These are phyloP conservation scores for Diddensiella caesifluorescens DNA, from an alignment of 805 yeast species.

Conservation along the genomic window DNA sequence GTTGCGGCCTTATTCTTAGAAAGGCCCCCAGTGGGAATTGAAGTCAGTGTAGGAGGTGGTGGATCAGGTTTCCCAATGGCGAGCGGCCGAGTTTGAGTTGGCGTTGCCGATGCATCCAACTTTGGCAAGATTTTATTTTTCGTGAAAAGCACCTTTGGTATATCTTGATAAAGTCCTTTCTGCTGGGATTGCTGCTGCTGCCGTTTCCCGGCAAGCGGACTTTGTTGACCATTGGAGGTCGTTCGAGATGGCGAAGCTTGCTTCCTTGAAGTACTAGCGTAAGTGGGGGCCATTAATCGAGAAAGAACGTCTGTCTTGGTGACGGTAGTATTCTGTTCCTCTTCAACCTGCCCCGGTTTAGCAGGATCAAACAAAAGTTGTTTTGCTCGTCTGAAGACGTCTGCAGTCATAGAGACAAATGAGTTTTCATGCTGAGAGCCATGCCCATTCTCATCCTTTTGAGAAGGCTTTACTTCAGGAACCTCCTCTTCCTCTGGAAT, in stretches of 20 bases:
- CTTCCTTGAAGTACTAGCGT: conserved; percentile 14
- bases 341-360: not conserved
- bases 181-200: conserved; percentile 1
- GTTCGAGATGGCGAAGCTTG: not conserved
- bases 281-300: conserved; percentile 20
- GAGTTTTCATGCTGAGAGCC: not conserved
- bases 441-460: not conserved
- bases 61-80: too few species aligned
- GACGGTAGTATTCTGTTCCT: not conserved
- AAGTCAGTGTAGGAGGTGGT: conserved; percentile 1
- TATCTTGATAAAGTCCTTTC: not conserved
- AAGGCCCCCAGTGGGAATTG: not conserved
- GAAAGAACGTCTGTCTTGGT: conserved; percentile 6
- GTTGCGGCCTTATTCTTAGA: not conserved
- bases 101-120: not conserved
- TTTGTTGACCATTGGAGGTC: not conserved
- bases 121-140: not conserved
- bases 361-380: conserved; percentile 18
- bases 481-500: not conserved
- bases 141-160: not conserved
- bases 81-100: too few species aligned
- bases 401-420: conserved; percentile 14
- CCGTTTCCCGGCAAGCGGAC: not conserved
- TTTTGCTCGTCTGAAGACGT: conserved; percentile 18
- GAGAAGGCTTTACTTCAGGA: not conserved